Base-by-base conservation (phyloP, 2,329 filamentous ascomycete species). In the Fusarium nematophilum region DNA sequence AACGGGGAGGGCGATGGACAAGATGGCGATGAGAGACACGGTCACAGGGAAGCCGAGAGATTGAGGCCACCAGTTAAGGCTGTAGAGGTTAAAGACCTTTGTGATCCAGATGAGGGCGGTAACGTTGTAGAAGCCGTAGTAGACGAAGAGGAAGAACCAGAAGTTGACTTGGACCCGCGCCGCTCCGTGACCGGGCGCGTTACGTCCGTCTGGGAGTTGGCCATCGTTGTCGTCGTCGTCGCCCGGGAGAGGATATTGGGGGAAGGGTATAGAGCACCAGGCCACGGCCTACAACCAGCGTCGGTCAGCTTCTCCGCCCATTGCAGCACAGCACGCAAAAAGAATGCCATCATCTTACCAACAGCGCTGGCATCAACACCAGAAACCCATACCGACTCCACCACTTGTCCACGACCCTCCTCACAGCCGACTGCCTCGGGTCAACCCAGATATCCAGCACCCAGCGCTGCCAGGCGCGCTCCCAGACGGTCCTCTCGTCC, bases 71-170 rank as follows among this genome's bases (percentile, higher is more conserved):
- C 87, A 90, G 74, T 90, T 90, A 52, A 90, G 77, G 58, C 83
- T 86, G 77, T 90, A 90, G 17, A 90, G 79, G 66, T 90, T 90
- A 72, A 90, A 90, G 5, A 90, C 82, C 68, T 89, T 90, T 40
- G 87, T 90, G 69, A 90, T 89, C 86, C 87, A 90, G 57, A 88
- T 83, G 64, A 90, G 75, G 3, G 87, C 87, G 5, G 86, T 88
- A 18, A 89, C 68, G 69, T 87, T 89, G 73, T 90, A 90, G 64
- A 89, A 83, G 52, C 86, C 86, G 71, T 90, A 90, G 75, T 89
- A 90, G 52, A 89, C 83, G 42, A 89, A 83, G 30, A 90, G 77
- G 68, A 90, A 90, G 78, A 89, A 89, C 87, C 87, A 90, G 68
- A 90, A 90, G 75, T 88, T 88, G 64, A 90, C 83, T 59, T 84